A percentile compares a stretch with the other conserved stretches of the same genome.
phyloP scores from a whole-genome alignment of 768 basidiomycete genomes.

The Leccinum truebloodii region DNA sequence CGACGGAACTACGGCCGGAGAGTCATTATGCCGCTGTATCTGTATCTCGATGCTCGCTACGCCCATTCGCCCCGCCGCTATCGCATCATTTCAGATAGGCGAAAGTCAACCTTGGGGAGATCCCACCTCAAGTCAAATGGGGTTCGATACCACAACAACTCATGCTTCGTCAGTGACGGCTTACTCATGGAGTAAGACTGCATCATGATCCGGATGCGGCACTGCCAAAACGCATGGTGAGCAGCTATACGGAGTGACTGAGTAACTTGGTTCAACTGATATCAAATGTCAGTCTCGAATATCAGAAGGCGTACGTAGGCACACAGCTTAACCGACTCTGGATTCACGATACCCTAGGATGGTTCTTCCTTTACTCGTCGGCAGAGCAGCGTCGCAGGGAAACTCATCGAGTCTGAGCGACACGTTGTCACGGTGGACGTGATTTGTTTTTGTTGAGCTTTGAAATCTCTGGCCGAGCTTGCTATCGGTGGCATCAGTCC shows the following conservation, averaged over 20 bases:
- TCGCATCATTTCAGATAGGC: background rate
- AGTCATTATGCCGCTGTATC: background rate
- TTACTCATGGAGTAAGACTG: no score
- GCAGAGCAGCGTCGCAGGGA: constrained; percentile 90
- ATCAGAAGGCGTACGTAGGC: constrained; percentile 94
- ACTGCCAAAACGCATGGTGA: no score
- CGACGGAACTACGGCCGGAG: background rate
- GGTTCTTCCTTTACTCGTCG: constrained; percentile 98
- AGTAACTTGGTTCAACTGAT: no score
- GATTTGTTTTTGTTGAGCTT: constrained; percentile 71
- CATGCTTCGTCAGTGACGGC: background rate
- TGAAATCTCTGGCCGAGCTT: constrained; percentile 87
- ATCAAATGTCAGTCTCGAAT: constrained; percentile 91
- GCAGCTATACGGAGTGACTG: no score
- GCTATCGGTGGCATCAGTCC: constrained; percentile 57
- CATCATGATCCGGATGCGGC: no score
- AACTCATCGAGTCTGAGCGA: constrained; percentile 98
- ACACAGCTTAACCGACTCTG: constrained; percentile 16
- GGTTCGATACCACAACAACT: background rate
- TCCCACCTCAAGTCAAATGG: background rate
- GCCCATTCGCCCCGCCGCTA: background rate
- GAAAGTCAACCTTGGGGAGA: background rate
- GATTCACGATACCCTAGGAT: constrained; percentile 56
- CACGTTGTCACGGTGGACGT: constrained; percentile 26
- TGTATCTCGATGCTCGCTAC: background rate